Base-by-base conservation (phyloP, 305 asterid genomes). In the Fraxinus paxiana region DNA sequence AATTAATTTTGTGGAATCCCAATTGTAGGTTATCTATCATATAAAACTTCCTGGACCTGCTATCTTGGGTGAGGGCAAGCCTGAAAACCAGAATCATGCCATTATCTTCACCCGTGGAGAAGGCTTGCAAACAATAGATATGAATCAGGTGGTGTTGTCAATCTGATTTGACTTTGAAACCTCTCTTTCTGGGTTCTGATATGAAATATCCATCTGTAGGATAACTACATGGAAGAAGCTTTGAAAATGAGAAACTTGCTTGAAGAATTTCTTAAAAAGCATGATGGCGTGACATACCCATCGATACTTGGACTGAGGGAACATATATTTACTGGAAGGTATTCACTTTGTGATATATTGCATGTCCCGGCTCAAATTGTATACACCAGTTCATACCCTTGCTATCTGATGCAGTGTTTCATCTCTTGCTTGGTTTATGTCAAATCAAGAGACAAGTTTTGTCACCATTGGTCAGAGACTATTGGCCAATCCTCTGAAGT, bases 341-440 rank as follows among this genome's bases (percentile, higher is more conserved):
- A 63, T 15, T 82, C 80, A 75, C 82, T 75, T 69, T 17, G 34
- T 72, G 81, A 38, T 43, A 81, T 71, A 77, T 81, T 78, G 78
- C 76, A 41, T 34, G 56, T 67, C 79, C 83, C 41, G 75, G 30
- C 67, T 74, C 69, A 76, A 73, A 75, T 71, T 54, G 13, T 77
- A 34, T 74, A 59, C 75, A 35, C 69, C 0, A 35, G 22, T 65
- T 78, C 35, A 54, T 77, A 33, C 79, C 84, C 77, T 81, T 83
- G 75, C 80, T 59, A 67, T 85, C 20, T 83, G 77, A 69, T 93
- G 93, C 97, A 96, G 99, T 96, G 99, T 96, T 90, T 96, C 99
- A 86, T 96, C 99, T 74, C 98, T 96, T 83, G 99, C 99, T 81
- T 96, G 99, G 99, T 96, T 96, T 87, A 96, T 96, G 99, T 96